Conservation (phyloP, 106 monocot species). For the Dendrobium chrysotoxum region DNA sequence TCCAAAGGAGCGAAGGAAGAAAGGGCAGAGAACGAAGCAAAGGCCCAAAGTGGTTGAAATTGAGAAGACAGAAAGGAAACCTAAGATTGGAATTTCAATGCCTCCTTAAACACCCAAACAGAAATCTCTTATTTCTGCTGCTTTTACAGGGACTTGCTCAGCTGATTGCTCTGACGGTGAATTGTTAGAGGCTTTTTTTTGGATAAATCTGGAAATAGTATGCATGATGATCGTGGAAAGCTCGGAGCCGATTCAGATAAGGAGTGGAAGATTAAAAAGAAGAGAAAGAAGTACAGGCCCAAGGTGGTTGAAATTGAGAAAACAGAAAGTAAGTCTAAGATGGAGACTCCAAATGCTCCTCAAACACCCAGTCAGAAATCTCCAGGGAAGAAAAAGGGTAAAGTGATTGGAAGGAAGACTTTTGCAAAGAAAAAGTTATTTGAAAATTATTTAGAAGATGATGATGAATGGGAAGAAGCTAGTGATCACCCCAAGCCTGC, state of each 20-base stretch:
- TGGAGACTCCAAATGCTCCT: slow-evolving; percentile 13
- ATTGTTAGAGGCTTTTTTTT: neutral
- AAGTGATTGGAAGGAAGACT: slow-evolving; percentile 17
- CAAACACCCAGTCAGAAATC: neutral
- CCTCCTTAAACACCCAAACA: too few relatives aligned
- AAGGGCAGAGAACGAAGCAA: too few relatives aligned
- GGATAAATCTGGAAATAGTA: neutral
- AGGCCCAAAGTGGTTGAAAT: too few relatives aligned
- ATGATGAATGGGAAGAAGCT: slow-evolving; percentile 4
- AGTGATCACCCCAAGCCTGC: slow-evolving; percentile 5
- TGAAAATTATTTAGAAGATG: neutral
- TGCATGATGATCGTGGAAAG: neutral
- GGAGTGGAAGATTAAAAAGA: neutral
- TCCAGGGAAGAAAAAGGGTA: slow-evolving; percentile 6
- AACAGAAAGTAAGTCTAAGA: slow-evolving; percentile 19
- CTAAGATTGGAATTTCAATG: too few relatives aligned
- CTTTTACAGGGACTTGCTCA: neutral
- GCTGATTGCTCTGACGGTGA: neutral
- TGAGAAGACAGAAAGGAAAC: too few relatives aligned
- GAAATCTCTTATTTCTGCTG: too few relatives aligned
- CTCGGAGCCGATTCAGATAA: neutral
- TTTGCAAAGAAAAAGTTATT: slow-evolving; percentile 27
- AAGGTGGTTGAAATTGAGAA: slow-evolving; percentile 29
- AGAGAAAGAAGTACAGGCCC: slow-evolving; percentile 5
- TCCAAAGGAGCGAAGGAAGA: too few relatives aligned